Evolutionary conservation across 2,329 filamentous ascomycete genomes (phyloP).

Genomic region (Pseudonectria foliicola): DNA sequence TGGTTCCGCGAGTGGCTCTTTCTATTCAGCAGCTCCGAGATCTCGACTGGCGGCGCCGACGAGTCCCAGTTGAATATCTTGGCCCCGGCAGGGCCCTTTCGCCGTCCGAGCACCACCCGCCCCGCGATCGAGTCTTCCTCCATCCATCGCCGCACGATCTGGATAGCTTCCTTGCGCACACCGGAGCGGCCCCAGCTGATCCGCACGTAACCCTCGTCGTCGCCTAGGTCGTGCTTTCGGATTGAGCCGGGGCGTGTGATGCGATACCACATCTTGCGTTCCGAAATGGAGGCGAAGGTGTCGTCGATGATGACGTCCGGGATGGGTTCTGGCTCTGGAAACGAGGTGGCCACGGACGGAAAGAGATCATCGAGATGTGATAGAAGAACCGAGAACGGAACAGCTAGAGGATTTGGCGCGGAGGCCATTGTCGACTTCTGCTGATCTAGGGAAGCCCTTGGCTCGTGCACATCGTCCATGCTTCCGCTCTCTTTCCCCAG

Average conservation of each 20-base stretch:
- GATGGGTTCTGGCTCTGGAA: conserved; percentile 28
- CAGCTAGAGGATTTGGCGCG: conserved; percentile 5
- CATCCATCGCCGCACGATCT: conserved; percentile 59
- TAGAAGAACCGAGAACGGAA: conserved; percentile 26
- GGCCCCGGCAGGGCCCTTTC: conserved; percentile 33
- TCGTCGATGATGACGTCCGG: conserved; percentile 43
- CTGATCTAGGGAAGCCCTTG: too few relatives aligned
- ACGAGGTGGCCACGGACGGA: conserved; percentile 15
- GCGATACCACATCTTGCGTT: conserved; percentile 60
- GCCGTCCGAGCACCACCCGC: conserved; percentile 33
- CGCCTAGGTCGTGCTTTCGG: conserved; percentile 47
- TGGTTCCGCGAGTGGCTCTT: conserved; percentile 14
- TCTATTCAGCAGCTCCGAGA: conserved; percentile 31
- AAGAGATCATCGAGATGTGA: conserved; percentile 28
- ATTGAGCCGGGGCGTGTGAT: conserved; percentile 54
- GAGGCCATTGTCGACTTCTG: neutral
- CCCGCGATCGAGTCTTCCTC: conserved; percentile 55
- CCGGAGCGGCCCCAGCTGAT: conserved; percentile 51
- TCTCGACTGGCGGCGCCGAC: conserved; percentile 41
- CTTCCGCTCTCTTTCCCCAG: too few relatives aligned
- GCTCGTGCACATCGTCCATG: too few relatives aligned
- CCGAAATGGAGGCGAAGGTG: conserved; percentile 45
- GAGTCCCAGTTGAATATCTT: conserved; percentile 57
- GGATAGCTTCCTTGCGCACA: conserved; percentile 46
- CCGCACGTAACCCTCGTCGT: conserved; percentile 53